Evolutionary conservation across 441 rosid species (phyloP).

Genomic region (Dalechampia spathulata): DNA sequence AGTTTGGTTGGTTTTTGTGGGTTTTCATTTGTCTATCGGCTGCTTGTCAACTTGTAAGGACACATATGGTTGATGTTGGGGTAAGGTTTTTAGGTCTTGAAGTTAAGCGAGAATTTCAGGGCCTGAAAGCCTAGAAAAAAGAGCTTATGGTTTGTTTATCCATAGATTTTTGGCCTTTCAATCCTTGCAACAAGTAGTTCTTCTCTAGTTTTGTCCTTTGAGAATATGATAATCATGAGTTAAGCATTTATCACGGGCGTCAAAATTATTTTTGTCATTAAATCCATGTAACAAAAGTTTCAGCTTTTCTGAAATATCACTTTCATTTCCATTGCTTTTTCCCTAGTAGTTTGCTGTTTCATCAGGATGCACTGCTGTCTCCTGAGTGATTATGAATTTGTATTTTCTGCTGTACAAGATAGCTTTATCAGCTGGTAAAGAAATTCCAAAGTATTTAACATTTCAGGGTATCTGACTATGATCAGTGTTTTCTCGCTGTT

Average conservation of each 20-base stretch:
- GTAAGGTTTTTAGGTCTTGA: neutral
- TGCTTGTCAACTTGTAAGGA: too few relatives aligned
- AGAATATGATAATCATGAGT: neutral
- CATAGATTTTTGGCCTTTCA: neutral
- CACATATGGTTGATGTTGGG: too few relatives aligned
- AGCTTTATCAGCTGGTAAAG: too few relatives aligned
- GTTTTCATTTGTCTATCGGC: too few relatives aligned
- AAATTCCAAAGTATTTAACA: too few relatives aligned
- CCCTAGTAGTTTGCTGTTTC: neutral
- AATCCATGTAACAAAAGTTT: neutral
- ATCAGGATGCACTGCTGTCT: neutral
- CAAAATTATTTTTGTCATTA: neutral
- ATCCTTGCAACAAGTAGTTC: neutral
- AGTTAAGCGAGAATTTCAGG: neutral
- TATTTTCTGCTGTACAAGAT: too few relatives aligned
- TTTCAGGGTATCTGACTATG: too few relatives aligned
- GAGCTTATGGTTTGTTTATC: neutral
- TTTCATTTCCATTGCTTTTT: neutral
- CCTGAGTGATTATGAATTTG: too few relatives aligned
- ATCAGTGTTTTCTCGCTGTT: too few relatives aligned
- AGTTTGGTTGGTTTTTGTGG: too few relatives aligned
- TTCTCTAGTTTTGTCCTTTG: neutral
- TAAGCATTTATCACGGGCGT: too few relatives aligned
- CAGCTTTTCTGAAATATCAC: neutral
- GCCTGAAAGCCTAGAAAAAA: neutral